These are phyloP conservation scores for Backusella liffmaniae DNA, from an alignment of 192 early-diverging fungal genomes.

Conservation along the genomic window DNA sequence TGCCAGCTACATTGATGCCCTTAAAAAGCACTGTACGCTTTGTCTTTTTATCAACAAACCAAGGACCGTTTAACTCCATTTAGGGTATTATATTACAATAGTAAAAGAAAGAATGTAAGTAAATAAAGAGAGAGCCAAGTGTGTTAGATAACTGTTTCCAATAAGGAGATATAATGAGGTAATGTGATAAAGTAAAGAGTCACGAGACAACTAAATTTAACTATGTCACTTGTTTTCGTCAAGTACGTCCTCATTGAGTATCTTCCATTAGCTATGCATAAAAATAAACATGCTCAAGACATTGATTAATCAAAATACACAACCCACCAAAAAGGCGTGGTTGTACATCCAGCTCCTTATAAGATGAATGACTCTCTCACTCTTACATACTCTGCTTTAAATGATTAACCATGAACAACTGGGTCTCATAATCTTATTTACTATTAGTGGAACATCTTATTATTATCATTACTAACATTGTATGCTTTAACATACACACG, in stretches of 20 bases:
- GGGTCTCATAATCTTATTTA: no score
- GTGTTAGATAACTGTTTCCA: not conserved
- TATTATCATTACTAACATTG: no score
- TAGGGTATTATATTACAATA: not conserved
- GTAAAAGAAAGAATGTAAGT: not conserved
- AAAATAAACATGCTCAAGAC: not conserved
- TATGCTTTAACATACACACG: no score
- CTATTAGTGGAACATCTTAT: no score
- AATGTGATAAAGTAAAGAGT: not conserved
- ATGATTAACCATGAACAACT: not conserved
- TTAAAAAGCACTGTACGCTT: conserved; percentile 49
- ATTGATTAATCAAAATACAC: not conserved
- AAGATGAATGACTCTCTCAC: not conserved
- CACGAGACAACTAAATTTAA: not conserved
- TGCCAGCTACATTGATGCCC: conserved; percentile 54
- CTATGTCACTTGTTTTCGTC: not conserved
- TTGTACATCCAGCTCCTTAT: not conserved
- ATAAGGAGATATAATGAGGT: not conserved
- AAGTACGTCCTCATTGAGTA: not conserved
- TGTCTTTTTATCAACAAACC: conserved; percentile 50
- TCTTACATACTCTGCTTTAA: not conserved
- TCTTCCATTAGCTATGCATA: not conserved
- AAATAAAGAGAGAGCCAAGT: not conserved
- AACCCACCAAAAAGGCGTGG: not conserved
- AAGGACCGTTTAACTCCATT: conserved; percentile 36